Percentiles rank a stretch among this genome's conserved stretches.
phyloP scores from a whole-genome alignment of 805 yeast species.

The Starmerella stigmatis region DNA sequence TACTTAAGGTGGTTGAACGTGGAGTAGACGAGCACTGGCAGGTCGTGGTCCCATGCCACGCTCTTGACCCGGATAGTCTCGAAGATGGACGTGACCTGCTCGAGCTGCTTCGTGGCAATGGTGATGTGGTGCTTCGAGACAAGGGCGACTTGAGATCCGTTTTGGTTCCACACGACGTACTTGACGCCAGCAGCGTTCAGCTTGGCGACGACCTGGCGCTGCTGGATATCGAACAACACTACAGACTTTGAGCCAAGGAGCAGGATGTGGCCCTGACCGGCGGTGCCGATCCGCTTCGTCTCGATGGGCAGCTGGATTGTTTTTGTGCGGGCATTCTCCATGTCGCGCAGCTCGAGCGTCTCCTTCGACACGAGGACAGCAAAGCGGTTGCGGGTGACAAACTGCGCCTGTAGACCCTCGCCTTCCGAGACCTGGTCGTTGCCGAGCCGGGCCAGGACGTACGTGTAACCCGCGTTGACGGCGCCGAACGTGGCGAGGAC shows the following conservation, averaged over 20 bases:
- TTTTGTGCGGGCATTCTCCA: slow-evolving; percentile 73
- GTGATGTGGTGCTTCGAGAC: slow-evolving; percentile 87
- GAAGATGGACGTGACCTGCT: slow-evolving; percentile 71
- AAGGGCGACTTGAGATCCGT: slow-evolving; percentile 78
- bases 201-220: slow-evolving; percentile 65
- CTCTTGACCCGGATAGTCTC: slow-evolving; percentile 94
- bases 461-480: slow-evolving; percentile 38
- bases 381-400: slow-evolving; percentile 90
- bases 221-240: slow-evolving; percentile 83
- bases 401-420: slow-evolving; percentile 44
- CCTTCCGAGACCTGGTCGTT: slow-evolving; percentile 50
- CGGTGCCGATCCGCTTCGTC: slow-evolving; percentile 56
- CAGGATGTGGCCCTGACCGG: slow-evolving; percentile 75
- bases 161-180: slow-evolving; percentile 79
- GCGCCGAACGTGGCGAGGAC: slow-evolving; percentile 56
- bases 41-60: slow-evolving; percentile 95
- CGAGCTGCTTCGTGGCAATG: slow-evolving; percentile 61
- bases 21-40: slow-evolving; percentile 73
- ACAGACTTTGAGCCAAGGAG: slow-evolving; percentile 64
- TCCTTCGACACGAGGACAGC: slow-evolving; percentile 63
- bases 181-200: slow-evolving; percentile 66
- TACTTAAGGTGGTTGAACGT: slow-evolving; percentile 94
- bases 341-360: slow-evolving; percentile 71
- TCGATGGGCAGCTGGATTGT: slow-evolving; percentile 46
- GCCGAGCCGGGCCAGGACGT: slow-evolving; percentile 39